Conservation (phyloP, 2,329 filamentous ascomycete species). For the Whalleya microplaca region DNA sequence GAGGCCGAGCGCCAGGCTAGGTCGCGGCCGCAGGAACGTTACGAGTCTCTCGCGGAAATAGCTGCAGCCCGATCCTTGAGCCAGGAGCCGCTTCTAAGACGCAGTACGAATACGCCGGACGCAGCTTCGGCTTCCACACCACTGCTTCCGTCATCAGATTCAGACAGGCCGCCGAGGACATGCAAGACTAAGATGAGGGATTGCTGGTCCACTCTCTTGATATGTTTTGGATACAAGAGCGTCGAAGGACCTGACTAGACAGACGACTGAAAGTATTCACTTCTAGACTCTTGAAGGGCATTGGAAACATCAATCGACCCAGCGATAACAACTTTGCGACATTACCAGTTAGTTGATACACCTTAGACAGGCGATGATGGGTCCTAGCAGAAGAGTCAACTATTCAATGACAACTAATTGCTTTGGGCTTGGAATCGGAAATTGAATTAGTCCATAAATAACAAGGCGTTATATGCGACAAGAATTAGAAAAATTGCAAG, state of each 20-base stretch:
- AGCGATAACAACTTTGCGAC: no score
- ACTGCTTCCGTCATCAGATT: background rate
- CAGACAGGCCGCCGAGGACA: background rate
- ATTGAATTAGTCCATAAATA: no score
- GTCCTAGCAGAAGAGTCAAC: no score
- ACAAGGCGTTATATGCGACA: no score
- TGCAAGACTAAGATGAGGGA: background rate
- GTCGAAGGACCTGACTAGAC: conserved; percentile 3
- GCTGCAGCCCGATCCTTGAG: background rate
- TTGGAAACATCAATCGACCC: background rate
- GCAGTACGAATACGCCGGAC: background rate
- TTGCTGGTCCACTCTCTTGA: conserved; percentile 9
- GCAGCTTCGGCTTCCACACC: background rate
- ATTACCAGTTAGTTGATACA: no score
- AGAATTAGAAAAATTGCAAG: no score
- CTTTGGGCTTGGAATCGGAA: no score
- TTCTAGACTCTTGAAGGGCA: background rate
- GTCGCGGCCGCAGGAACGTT: background rate
- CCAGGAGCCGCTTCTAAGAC: conserved; percentile 2
- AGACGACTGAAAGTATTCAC: background rate
- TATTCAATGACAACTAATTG: no score
- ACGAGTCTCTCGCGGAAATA: background rate
- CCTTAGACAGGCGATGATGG: no score
- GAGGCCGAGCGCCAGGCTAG: background rate
- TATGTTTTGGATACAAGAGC: conserved; percentile 8